A percentile compares a stretch with the other conserved stretches of the same genome.
Evolutionary conservation across 2,329 filamentous ascomycete species (phyloP).

Genomic region (Polychaeton citri): DNA sequence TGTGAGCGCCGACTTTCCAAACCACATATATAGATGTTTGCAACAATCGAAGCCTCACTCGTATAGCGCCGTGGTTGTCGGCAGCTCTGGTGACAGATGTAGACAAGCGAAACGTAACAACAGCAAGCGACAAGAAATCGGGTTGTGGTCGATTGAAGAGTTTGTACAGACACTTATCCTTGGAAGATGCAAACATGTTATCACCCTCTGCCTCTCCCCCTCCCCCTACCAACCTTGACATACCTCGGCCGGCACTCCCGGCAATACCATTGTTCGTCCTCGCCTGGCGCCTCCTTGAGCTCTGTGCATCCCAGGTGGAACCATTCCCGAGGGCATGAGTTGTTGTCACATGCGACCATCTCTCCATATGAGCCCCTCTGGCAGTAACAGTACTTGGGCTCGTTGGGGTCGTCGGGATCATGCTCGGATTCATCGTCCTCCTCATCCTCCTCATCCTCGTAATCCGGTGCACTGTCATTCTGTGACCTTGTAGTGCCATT

Average conservation of each 20-base stretch:
- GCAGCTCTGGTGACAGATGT: too few relatives aligned
- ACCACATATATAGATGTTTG: too few relatives aligned
- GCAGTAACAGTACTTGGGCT: conserved; percentile 53
- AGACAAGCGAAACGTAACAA: too few relatives aligned
- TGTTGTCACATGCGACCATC: conserved; percentile 57
- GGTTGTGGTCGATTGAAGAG: too few relatives aligned
- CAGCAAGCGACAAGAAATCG: too few relatives aligned
- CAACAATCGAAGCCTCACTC: too few relatives aligned
- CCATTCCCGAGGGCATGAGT: conserved; percentile 51
- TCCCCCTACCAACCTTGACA: conserved; percentile 1
- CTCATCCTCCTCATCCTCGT: conserved; percentile 7
- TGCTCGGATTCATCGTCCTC: conserved; percentile 17
- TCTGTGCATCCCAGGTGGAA: conserved; percentile 54
- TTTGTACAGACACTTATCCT: too few relatives aligned
- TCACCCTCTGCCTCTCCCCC: conserved; percentile 2
- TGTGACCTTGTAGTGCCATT: conserved; percentile 1
- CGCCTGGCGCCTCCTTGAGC: conserved; percentile 44
- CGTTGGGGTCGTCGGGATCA: conserved; percentile 36
- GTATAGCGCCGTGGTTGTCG: too few relatives aligned
- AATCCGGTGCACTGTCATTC: not conserved
- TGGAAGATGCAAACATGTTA: too few relatives aligned
- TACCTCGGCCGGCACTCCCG: conserved; percentile 29
- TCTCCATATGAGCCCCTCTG: conserved; percentile 52
- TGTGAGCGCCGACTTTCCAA: too few relatives aligned
- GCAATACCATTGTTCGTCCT: conserved; percentile 41